These are phyloP conservation scores for Salix caprea DNA, from an alignment of 345 rosid species.

Conservation along the genomic window DNA sequence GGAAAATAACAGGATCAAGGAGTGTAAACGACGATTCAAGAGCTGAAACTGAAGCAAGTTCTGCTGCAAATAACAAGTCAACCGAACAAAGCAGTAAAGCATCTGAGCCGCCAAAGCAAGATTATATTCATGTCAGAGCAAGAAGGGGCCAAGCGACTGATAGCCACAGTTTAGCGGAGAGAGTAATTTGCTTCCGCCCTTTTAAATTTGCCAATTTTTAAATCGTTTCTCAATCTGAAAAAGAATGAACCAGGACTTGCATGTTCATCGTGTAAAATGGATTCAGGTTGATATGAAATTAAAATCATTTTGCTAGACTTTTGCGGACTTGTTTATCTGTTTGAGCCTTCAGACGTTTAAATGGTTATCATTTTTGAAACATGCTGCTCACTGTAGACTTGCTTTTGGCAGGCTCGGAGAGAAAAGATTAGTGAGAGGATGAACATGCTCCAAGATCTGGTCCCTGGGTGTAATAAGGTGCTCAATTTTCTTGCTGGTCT, in stretches of 20 bases:
- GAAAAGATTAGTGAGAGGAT: constrained; percentile 91
- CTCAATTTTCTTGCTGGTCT: not conserved
- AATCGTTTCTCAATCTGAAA: not conserved
- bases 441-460: constrained; percentile 85
- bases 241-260: not conserved
- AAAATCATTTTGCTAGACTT: not conserved
- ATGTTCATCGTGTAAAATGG: not conserved
- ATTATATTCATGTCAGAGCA: constrained; percentile 28
- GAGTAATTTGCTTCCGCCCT: constrained; percentile 17
- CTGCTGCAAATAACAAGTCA: constrained; percentile 13
- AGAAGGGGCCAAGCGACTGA: constrained; percentile 39
- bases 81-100: constrained; percentile 11
- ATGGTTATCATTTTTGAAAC: not conserved
- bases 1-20: constrained; percentile 10
- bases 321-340: not conserved
- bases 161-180: constrained; percentile 36
- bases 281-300: not conserved
- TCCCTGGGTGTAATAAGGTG: constrained; percentile 93
- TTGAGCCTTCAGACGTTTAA: not conserved
- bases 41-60: constrained; percentile 17
- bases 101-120: constrained; percentile 24
- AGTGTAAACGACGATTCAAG: constrained; percentile 7
- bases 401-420: constrained; percentile 64
- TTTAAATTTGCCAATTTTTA: constrained; percentile 16
- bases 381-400: not conserved